A percentile compares a stretch with the other conserved stretches of the same genome.
Conservation (phyloP, 257 asterid genomes). For the Schizonepeta tenuifolia region DNA sequence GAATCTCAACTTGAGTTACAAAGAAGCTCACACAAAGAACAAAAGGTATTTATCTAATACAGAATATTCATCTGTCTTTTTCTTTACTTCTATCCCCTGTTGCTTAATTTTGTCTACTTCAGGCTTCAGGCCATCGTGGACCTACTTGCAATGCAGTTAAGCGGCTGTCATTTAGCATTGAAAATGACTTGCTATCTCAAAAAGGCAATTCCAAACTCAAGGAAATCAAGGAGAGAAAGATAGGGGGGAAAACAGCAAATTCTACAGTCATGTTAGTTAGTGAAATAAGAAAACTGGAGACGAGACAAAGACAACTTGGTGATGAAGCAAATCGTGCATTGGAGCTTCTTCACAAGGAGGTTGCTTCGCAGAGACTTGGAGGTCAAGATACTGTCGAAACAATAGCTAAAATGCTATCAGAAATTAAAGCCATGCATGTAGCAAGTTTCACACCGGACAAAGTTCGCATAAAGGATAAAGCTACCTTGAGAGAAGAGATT, state of each 20-base stretch:
- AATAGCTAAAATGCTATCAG: conserved; percentile 79
- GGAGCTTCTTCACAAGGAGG: conserved; percentile 93
- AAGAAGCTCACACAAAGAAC: conserved; percentile 76
- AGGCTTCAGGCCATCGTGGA: conserved; percentile 68
- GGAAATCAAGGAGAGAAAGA: conserved; percentile 47
- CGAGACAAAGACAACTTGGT: conserved; percentile 89
- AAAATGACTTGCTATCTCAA: conserved; percentile 44
- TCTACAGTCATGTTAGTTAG: conserved; percentile 65
- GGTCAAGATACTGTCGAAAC: conserved; percentile 66
- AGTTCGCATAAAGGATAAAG: conserved; percentile 57
- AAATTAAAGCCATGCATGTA: conserved; percentile 74
- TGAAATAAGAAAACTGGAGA: conserved; percentile 88
- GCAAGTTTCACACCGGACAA: conserved; percentile 52
- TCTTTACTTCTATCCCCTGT: neutral
- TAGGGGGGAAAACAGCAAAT: conserved; percentile 50
- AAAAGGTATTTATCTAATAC: conserved; percentile 47
- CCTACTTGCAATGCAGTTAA: conserved; percentile 77
- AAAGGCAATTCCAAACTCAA: conserved; percentile 41
- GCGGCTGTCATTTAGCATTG: conserved; percentile 64
- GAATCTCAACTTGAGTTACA: conserved; percentile 79
- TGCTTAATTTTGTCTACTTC: conserved; percentile 36
- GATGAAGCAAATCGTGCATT: conserved; percentile 93
- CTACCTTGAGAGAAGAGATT: conserved; percentile 84
- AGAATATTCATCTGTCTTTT: neutral
- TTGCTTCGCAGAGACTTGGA: conserved; percentile 76